Conservation (phyloP, 1,284 basidiomycete species). For the Rhodotorula glutinis region DNA sequence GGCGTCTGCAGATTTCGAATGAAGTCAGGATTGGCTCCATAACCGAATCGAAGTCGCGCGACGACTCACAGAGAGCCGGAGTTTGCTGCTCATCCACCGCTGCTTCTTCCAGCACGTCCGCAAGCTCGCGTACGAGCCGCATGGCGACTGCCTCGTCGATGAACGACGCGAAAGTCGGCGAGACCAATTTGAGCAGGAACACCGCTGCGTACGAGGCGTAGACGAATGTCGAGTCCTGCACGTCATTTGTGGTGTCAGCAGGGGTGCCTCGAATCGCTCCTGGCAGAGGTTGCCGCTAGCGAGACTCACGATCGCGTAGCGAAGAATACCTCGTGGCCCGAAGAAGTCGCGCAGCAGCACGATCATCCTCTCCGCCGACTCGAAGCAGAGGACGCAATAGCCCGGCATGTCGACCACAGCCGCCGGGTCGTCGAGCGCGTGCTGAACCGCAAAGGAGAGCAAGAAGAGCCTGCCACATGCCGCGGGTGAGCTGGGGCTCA, state of each 20-base stretch:
- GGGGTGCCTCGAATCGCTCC: not conserved
- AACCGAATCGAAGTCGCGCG: not conserved
- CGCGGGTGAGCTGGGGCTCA: no score
- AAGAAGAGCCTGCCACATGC: constrained; percentile 35
- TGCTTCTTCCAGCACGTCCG: constrained; percentile 31
- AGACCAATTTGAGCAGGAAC: constrained; percentile 46
- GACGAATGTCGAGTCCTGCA: constrained; percentile 47
- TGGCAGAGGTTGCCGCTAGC: not conserved
- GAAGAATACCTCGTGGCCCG: constrained; percentile 46
- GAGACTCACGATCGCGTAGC: constrained; percentile 45
- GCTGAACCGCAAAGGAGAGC: constrained; percentile 50
- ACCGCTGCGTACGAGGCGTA: constrained; percentile 50
- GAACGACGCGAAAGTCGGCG: constrained; percentile 36
- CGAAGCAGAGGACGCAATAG: constrained; percentile 43
- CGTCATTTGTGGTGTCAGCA: not conserved
- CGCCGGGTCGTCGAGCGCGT: constrained; percentile 47
- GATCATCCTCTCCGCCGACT: constrained; percentile 39
- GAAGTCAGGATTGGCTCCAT: not conserved
- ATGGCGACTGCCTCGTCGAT: constrained; percentile 39
- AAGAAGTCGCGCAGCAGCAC: constrained; percentile 46
- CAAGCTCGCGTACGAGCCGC: constrained; percentile 35
- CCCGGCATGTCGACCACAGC: constrained; percentile 42
- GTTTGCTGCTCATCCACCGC: constrained; percentile 38
- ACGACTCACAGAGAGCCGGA: constrained; percentile 17
- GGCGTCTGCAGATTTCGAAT: constrained; percentile 70